Evolutionary conservation across 108 stramenopile genomes (phyloP).

Genomic region (Skeletonema grethae): DNA sequence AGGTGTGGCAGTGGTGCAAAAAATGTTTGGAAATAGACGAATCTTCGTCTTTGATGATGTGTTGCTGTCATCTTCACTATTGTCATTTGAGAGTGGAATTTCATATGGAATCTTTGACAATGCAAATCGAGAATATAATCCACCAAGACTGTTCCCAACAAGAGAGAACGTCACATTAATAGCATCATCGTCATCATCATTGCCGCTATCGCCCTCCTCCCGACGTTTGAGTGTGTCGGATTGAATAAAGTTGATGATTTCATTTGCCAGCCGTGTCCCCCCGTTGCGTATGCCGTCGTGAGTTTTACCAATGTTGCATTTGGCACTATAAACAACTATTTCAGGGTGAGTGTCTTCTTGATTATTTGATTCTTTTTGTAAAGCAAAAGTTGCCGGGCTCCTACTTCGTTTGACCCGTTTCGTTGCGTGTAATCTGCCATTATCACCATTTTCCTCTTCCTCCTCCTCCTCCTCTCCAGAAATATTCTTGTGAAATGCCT

Average conservation of each 20-base stretch:
- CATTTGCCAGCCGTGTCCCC: constrained; percentile 75
- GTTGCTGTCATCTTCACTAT: constrained; percentile 1
- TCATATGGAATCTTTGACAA: constrained; percentile 54
- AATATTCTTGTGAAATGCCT: constrained; percentile 37
- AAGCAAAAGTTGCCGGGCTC: neutral
- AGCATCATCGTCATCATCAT: neutral
- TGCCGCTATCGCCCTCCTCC: neutral
- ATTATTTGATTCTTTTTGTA: neutral
- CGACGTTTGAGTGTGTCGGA: constrained; percentile 48
- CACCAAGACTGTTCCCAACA: constrained; percentile 86
- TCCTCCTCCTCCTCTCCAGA: neutral
- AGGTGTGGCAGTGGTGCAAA: constrained; percentile 88
- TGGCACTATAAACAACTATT: constrained; percentile 64
- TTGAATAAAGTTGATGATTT: constrained; percentile 63
- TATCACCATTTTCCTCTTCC: neutral
- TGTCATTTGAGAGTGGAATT: constrained; percentile 43
- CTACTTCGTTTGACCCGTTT: constrained; percentile 27
- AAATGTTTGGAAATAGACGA: constrained; percentile 65
- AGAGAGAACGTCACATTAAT: constrained; percentile 68
- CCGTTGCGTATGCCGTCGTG: constrained; percentile 79
- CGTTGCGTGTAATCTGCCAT: neutral
- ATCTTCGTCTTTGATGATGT: constrained; percentile 17
- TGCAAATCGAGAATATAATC: constrained; percentile 82
- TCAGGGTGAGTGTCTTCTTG: neutral
- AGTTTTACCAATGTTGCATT: constrained; percentile 81